Evolutionary conservation across 1,284 basidiomycete genomes (phyloP).

Genomic region (Melampsora medusae): DNA sequence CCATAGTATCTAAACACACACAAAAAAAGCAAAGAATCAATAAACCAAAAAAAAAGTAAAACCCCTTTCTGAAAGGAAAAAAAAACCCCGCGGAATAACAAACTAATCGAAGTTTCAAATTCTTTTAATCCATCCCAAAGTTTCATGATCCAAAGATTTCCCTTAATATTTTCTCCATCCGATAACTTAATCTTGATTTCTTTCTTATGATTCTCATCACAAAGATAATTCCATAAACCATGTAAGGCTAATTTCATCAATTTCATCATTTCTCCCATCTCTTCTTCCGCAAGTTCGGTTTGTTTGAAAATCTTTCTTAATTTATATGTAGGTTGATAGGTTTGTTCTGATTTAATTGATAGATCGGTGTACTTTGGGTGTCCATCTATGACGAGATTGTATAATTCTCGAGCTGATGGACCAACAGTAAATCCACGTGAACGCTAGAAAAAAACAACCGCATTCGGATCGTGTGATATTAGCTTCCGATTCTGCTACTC

Average conservation of each 20-base stretch:
- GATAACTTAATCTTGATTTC: not conserved
- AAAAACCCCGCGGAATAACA: not conserved
- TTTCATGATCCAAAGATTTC: not conserved
- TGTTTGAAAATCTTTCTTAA: not conserved
- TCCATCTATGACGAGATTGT: not conserved
- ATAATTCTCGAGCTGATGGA: constrained; percentile 5
- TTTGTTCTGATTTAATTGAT: not conserved
- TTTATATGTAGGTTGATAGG: not conserved
- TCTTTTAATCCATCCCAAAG: not conserved
- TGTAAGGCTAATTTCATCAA: not conserved
- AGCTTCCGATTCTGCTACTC: too few relatives aligned
- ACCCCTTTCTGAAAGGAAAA: not conserved
- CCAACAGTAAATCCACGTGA: not conserved
- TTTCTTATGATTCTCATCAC: not conserved
- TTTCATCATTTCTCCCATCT: not conserved
- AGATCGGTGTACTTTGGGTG: not conserved
- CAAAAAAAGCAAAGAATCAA: not conserved
- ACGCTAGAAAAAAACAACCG: not conserved
- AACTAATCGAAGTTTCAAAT: not conserved
- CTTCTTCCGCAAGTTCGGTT: not conserved
- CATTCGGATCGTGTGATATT: not conserved
- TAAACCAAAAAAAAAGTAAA: not conserved
- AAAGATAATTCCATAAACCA: constrained; percentile 2
- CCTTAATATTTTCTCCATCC: not conserved
- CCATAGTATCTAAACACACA: not conserved